phyloP scores from a whole-genome alignment of 345 rosid species.

The Abelmoschus esculentus region DNA sequence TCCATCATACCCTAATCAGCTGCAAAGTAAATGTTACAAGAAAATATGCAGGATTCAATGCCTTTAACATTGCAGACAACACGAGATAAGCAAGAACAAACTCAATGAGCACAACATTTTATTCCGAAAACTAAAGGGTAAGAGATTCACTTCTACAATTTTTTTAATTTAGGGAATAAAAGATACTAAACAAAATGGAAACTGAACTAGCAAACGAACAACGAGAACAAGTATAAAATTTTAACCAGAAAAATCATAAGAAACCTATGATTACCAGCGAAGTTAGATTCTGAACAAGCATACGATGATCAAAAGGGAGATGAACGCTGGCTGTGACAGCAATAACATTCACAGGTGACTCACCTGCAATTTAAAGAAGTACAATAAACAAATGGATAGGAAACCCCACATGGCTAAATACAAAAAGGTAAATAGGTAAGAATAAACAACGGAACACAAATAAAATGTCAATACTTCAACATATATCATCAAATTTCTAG shows the following conservation, averaged over 20 bases:
- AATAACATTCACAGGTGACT: slow-evolving; percentile 47
- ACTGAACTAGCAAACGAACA: neutral
- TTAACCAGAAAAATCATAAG: neutral
- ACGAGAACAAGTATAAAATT: neutral
- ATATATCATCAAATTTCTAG: neutral
- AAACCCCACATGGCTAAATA: neutral
- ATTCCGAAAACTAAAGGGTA: no score
- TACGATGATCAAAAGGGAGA: slow-evolving; percentile 61
- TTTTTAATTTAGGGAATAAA: neutral
- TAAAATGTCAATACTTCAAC: neutral
- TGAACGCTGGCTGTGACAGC: slow-evolving; percentile 77
- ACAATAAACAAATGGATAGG: slow-evolving; percentile 3
- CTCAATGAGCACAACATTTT: neutral
- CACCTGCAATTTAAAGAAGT: slow-evolving; percentile 37
- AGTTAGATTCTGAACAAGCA: slow-evolving; percentile 80
- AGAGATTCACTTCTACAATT: no score
- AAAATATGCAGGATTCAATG: neutral
- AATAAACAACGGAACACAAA: neutral
- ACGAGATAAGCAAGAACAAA: neutral
- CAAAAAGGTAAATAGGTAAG: neutral
- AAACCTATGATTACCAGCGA: slow-evolving; percentile 46
- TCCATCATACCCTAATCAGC: neutral
- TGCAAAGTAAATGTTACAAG: neutral
- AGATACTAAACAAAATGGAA: neutral
- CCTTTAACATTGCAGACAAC: neutral